These are phyloP conservation scores for Boletus fagicola DNA, from an alignment of 768 basidiomycete genomes.

Conservation along the genomic window DNA sequence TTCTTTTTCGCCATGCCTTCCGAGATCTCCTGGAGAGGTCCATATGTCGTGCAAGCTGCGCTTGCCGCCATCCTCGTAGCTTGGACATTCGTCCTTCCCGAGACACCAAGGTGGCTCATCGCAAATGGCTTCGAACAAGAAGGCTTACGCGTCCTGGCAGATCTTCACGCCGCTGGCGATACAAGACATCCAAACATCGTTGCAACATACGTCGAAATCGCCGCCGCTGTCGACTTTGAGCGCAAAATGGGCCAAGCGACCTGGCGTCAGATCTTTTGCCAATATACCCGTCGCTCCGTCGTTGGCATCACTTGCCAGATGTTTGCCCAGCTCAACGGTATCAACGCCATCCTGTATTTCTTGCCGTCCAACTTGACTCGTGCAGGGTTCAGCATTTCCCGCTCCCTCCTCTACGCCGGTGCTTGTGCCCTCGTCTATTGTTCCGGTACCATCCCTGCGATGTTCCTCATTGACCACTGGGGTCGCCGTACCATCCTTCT, in stretches of 20 bases:
- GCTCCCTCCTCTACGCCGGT: constrained; percentile 45
- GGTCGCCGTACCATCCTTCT: constrained; percentile 53
- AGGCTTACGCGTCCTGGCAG: constrained; percentile 52
- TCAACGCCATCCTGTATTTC: constrained; percentile 58
- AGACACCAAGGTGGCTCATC: constrained; percentile 55
- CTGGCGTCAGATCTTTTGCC: constrained; percentile 50
- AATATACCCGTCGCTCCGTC: constrained; percentile 47
- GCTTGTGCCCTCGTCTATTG: constrained; percentile 49
- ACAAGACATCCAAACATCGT: constrained; percentile 40
- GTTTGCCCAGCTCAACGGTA: constrained; percentile 55
- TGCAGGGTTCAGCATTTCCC: constrained; percentile 45
- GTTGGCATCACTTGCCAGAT: constrained; percentile 56
- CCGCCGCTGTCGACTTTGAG: constrained; percentile 40
- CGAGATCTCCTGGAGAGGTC: constrained; percentile 55
- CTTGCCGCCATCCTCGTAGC: constrained; percentile 46
- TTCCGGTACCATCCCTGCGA: constrained; percentile 49
- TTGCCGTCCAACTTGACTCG: constrained; percentile 52
- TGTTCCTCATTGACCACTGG: constrained; percentile 52
- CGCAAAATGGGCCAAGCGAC: constrained; percentile 39
- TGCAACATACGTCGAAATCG: constrained; percentile 45
- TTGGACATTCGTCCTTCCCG: constrained; percentile 50
- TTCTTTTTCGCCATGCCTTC: constrained; percentile 47
- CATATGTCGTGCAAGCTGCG: constrained; percentile 52
- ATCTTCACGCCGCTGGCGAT: constrained; percentile 54
- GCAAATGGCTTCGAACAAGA: constrained; percentile 51